These are phyloP conservation scores for Apiospora kogelbergensis DNA, from an alignment of 2,329 filamentous ascomycete species.

Conservation along the genomic window DNA sequence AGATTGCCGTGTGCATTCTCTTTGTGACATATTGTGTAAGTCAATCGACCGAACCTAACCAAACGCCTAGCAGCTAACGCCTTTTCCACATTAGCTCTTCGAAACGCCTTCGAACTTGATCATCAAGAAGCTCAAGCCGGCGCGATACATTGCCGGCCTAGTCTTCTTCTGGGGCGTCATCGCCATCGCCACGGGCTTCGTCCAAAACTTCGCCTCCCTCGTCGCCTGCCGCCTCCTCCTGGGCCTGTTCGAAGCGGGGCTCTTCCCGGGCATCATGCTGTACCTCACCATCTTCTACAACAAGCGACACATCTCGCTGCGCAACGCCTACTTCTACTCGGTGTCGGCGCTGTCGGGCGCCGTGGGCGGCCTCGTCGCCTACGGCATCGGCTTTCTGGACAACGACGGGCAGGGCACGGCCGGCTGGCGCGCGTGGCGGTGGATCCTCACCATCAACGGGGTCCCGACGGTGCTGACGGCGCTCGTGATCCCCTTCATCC, in stretches of 20 bases:
- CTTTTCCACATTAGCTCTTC: slow-evolving; percentile 28
- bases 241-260: slow-evolving; percentile 56
- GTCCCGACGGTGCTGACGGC: slow-evolving; percentile 57
- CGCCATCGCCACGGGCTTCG: slow-evolving; percentile 23
- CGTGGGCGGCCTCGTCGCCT: slow-evolving; percentile 64
- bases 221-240: slow-evolving; percentile 45
- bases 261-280: slow-evolving; percentile 57
- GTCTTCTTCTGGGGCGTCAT: slow-evolving; percentile 28
- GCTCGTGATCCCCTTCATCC: slow-evolving; percentile 51
- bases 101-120: slow-evolving; percentile 42
- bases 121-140: slow-evolving; percentile 36
- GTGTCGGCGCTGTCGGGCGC: slow-evolving; percentile 62
- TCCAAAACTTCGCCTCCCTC: slow-evolving; percentile 20
- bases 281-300: slow-evolving; percentile 67
- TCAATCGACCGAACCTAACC: not conserved
- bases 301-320: slow-evolving; percentile 58
- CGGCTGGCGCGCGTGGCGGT: slow-evolving; percentile 68
- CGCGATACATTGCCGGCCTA: slow-evolving; percentile 20
- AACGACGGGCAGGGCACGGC: slow-evolving; percentile 44
- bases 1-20: slow-evolving; percentile 65
- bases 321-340: slow-evolving; percentile 63
- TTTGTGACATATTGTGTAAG: slow-evolving; percentile 63
- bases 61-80: not conserved
- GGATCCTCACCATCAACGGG: slow-evolving; percentile 54
- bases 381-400: slow-evolving; percentile 64